Evolutionary conservation across 345 rosid genomes (phyloP).

Genomic region (Arabidopsis suecica): DNA sequence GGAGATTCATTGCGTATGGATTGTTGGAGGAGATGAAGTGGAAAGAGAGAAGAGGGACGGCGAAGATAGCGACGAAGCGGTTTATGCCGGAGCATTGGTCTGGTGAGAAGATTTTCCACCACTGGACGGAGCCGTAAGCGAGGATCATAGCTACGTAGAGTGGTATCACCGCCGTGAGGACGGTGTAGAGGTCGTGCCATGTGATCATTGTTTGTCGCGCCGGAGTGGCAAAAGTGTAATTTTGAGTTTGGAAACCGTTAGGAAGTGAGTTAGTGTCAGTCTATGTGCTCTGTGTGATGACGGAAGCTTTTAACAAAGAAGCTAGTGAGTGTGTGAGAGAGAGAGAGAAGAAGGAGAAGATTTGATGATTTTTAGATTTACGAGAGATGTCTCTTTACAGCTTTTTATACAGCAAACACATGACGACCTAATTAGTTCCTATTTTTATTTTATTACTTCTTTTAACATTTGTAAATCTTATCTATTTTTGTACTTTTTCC

Average conservation of each 20-base stretch:
- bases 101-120: conserved; percentile 95
- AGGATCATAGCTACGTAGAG: conserved; percentile 93
- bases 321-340: not conserved
- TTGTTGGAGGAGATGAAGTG: conserved; percentile 91
- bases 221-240: conserved; percentile 18
- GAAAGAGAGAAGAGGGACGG: conserved; percentile 92
- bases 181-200: conserved; percentile 78
- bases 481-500: conserved; percentile 14
- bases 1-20: conserved; percentile 81
- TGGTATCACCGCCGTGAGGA: conserved; percentile 80
- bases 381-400: conserved; percentile 39
- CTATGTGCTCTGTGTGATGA: conserved; percentile 20
- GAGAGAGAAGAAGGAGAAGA: conserved; percentile 5
- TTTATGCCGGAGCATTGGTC: conserved; percentile 98
- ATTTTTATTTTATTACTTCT: not conserved
- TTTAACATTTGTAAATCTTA: not conserved
- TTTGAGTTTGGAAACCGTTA: conserved; percentile 25
- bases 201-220: conserved; percentile 62
- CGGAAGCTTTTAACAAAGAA: conserved; percentile 18
- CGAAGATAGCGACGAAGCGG: conserved; percentile 94
- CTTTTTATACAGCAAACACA: conserved; percentile 41
- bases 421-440: conserved; percentile 16
- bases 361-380: conserved; percentile 30
- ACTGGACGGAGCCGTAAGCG: conserved; percentile 93
- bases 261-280: conserved; percentile 40